Evolutionary conservation across 164 flowering plant species (phyloP).

Genomic region (Dillenia turbinata): DNA sequence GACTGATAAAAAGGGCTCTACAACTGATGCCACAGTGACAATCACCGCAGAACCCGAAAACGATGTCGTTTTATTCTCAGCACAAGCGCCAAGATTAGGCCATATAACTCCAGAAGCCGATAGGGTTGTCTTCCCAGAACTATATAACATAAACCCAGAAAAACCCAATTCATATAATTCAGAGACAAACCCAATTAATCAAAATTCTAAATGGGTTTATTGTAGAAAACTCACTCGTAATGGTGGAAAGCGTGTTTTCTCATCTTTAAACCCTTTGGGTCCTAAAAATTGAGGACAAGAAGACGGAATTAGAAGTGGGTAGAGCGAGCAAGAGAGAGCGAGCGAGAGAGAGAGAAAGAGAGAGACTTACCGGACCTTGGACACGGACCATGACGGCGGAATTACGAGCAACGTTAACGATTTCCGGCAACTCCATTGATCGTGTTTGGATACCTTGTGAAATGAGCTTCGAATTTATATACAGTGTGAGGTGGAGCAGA

Average conservation of each 20-base stretch:
- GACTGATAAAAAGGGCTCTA: conserved; percentile 70
- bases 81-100: conserved; percentile 26
- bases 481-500: too few species aligned
- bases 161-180: not conserved
- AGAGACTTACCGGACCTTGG: conserved; percentile 68
- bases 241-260: conserved; percentile 76
- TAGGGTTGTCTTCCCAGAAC: conserved; percentile 77
- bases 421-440: conserved; percentile 55
- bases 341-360: conserved; percentile 9
- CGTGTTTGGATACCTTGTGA: too few species aligned
- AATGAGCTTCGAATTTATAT: too few species aligned
- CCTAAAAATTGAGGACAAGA: conserved; percentile 36
- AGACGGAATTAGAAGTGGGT: not conserved
- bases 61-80: not conserved
- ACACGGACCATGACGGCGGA: conserved; percentile 78
- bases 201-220: not conserved
- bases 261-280: conserved; percentile 91
- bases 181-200: not conserved
- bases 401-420: conserved; percentile 58
- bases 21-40: conserved; percentile 72
- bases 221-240: conserved; percentile 45
- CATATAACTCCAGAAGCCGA: conserved; percentile 84
- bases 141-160: conserved; percentile 16
- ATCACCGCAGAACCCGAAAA: conserved; percentile 27
- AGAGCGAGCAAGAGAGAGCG: not conserved